Percentiles rank a stretch among this genome's conserved stretches.
Evolutionary conservation across 2,329 filamentous ascomycete species (phyloP).

Genomic region (Fusarium azukiicola): DNA sequence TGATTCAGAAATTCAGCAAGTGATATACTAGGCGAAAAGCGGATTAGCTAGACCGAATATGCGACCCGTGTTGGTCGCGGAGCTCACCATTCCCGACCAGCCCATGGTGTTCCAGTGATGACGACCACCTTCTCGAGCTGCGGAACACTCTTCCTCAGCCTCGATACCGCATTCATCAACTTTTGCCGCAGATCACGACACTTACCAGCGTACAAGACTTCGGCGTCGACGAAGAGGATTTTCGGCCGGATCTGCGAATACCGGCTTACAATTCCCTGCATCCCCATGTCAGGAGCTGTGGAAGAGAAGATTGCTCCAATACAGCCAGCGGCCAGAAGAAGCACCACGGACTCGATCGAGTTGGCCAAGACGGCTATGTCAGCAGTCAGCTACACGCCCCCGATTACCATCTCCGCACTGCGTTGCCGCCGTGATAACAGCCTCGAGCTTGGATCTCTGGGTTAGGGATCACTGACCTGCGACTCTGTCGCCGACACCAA

Average conservation of each 20-base stretch:
- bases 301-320: neutral
- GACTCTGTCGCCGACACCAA: neutral
- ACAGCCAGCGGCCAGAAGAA: neutral
- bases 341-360: neutral
- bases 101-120: neutral
- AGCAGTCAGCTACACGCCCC: too few species aligned
- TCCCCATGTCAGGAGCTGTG: neutral
- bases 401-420: neutral
- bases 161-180: neutral
- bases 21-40: too few species aligned
- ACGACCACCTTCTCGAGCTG: neutral
- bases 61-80: too few species aligned
- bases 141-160: neutral
- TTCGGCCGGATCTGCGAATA: neutral
- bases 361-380: neutral
- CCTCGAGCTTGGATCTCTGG: too few species aligned
- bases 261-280: neutral
- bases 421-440: too few species aligned
- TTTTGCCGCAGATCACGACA: neutral
- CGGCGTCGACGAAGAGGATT: neutral
- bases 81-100: neutral
- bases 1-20: too few species aligned
- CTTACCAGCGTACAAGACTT: neutral
- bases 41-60: neutral
- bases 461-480: neutral